Conservation (phyloP, 1,284 basidiomycete species). For the Coniferiporia sulphurascens region DNA sequence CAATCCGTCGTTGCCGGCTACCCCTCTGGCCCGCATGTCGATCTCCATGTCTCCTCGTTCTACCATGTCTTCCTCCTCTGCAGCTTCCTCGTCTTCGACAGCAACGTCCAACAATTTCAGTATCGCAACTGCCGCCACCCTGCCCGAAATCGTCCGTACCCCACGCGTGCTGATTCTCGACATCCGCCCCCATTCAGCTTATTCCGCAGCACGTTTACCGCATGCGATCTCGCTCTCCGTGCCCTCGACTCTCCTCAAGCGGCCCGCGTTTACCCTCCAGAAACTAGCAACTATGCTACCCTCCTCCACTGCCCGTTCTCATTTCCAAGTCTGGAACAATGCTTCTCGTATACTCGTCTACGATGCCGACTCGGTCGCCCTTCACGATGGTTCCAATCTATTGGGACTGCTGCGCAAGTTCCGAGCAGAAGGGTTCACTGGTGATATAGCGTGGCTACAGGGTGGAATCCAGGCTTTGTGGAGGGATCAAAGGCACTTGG, state of each 20-base stretch:
- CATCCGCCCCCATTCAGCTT: constrained; percentile 80
- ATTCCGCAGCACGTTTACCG: constrained; percentile 59
- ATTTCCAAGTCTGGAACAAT: constrained; percentile 55
- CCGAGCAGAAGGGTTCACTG: constrained; percentile 59
- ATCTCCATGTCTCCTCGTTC: not conserved
- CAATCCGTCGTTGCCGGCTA: constrained; percentile 2
- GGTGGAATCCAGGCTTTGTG: constrained; percentile 77
- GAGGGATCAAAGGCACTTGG: constrained; percentile 46
- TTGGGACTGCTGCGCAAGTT: constrained; percentile 84
- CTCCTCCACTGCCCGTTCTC: constrained; percentile 46
- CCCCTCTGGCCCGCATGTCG: not conserved
- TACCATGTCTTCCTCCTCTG: not conserved
- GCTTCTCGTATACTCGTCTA: constrained; percentile 70
- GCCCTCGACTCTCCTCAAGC: constrained; percentile 90
- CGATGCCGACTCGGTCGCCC: constrained; percentile 66
- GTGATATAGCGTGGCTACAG: constrained; percentile 68
- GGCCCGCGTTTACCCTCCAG: constrained; percentile 75
- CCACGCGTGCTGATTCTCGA: constrained; percentile 63
- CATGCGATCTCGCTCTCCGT: constrained; percentile 85
- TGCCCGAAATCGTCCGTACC: constrained; percentile 31
- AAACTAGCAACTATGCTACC: constrained; percentile 75
- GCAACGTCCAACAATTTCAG: constrained; percentile 25
- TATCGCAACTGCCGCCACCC: constrained; percentile 29
- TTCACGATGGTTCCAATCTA: constrained; percentile 66
- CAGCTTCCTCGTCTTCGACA: not conserved